Evolutionary conservation across 495 filamentous ascomycete genomes (phyloP), one percentile per base, ranked within the genome.

Genomic region (Penicillium arizonense): DNA sequence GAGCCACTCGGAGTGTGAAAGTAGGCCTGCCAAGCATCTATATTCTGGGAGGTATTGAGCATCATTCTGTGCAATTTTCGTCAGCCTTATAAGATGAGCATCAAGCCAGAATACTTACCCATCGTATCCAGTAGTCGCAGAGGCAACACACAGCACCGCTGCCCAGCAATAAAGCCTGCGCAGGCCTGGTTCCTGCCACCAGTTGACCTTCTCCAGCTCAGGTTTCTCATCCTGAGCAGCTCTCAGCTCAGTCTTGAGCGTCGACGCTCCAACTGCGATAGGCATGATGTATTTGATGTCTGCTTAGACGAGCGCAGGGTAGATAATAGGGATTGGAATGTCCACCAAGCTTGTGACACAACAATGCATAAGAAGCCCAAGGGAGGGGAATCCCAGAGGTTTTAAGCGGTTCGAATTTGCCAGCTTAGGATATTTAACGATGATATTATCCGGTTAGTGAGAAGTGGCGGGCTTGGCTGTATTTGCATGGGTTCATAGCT

Each of bases 101-200:
- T 5, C 3, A n/a, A 35, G 4, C 10, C 18, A 7, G 0, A 3
- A 5, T 13, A 44, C 64, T 37, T 64, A 73, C 73, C 74, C 81
- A 67, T 87, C 83, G 63, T 85, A 87, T 50, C 83, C 83, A 16
- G 82, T 87, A 16, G 82, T 87, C 33, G 81, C 82, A 39, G 83
- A 86, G 4, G 81, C 82, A 53, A 87, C 63, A 65, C 81, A 84
- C 44, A 87, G 70, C 28, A 86, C 69, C 43, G 72, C 61, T 41
- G 73, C 71, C 62, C 74, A 75, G 30, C 71, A 76, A 53, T 87
- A 87, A 24, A 87, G 75, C 61, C 77, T 82, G 43, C 82, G 66
- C 23, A 87, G 71, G 55, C 82, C 79, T 4, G 82, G 79, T 40
- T 85, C 80, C 53, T 65, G 77, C 30, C 59, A 79, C 83, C 83